These are phyloP conservation scores for Linanthus parryae DNA, from an alignment of 148 eudicot species.

Conservation along the genomic window DNA sequence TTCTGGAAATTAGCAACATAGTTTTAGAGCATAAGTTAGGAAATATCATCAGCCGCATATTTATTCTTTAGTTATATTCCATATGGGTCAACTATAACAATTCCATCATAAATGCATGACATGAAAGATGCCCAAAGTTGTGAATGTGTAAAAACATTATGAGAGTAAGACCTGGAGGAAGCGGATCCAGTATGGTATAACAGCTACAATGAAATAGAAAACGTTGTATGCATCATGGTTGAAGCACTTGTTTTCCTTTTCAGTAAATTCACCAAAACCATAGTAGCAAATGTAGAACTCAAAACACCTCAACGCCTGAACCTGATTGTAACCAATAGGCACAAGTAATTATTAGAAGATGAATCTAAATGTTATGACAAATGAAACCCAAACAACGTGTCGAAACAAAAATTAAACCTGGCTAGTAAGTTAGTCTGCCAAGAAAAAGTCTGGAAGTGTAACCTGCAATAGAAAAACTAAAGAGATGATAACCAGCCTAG, in stretches of 20 bases:
- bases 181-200: conserved; percentile 77
- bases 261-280: conserved; percentile 24
- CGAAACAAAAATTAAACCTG: conserved; percentile 20
- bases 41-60: background rate
- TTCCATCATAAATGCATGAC: background rate
- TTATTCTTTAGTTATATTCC: no score
- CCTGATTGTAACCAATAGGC: conserved; percentile 17
- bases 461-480: conserved; percentile 23
- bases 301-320: conserved; percentile 38
- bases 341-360: background rate
- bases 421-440: conserved; percentile 49
- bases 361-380: no score
- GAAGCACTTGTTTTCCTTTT: conserved; percentile 39
- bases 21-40: background rate
- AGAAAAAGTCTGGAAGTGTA: conserved; percentile 40
- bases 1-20: no score
- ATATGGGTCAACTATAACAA: background rate
- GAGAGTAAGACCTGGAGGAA: conserved; percentile 66
- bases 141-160: no score
- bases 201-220: conserved; percentile 65
- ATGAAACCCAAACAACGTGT: background rate
- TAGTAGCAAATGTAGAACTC: conserved; percentile 46
- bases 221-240: conserved; percentile 39
- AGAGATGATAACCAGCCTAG: background rate
- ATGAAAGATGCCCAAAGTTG: conserved; percentile 1